Conservation (phyloP, 352 stramenopile species). For the Phytopythium ostracodes region DNA sequence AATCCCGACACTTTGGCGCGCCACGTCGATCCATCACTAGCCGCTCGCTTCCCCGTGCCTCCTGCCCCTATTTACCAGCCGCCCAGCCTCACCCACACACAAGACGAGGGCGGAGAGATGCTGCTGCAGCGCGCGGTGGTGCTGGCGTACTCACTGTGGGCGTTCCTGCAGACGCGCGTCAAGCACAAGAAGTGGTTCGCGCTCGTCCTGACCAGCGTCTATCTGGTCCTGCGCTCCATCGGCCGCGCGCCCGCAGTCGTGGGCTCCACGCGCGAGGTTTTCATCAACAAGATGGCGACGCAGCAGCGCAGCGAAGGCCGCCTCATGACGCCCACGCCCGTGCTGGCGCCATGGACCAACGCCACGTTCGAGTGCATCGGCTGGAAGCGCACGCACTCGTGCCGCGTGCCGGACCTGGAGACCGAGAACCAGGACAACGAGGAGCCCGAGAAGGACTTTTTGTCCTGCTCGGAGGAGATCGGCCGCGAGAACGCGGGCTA, state of each 20-base stretch:
- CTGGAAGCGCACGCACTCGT: constrained; percentile 84
- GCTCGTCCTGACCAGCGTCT: constrained; percentile 44
- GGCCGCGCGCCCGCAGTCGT: constrained; percentile 48
- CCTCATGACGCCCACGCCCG: constrained; percentile 48
- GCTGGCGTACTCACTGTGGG: constrained; percentile 48
- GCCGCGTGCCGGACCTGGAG: constrained; percentile 38
- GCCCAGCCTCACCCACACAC: neutral
- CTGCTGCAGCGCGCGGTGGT: constrained; percentile 73
- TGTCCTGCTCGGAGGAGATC: constrained; percentile 68
- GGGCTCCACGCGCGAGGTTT: constrained; percentile 52
- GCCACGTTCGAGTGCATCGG: constrained; percentile 80
- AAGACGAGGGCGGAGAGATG: constrained; percentile 21
- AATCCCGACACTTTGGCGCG: neutral
- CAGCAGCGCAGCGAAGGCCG: constrained; percentile 57
- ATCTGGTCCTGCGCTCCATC: constrained; percentile 52
- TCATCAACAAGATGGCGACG: constrained; percentile 76
- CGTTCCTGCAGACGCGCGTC: constrained; percentile 56
- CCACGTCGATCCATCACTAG: neutral
- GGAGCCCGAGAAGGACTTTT: constrained; percentile 67
- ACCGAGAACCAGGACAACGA: constrained; percentile 30
- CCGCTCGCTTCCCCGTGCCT: neutral
- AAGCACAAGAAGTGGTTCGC: constrained; percentile 68
- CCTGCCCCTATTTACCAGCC: neutral
- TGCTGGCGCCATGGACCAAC: constrained; percentile 67
- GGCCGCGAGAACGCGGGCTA: constrained; percentile 73